Evolutionary conservation across 805 yeast species (phyloP).

Genomic region (Ogataea thermomethanolica): DNA sequence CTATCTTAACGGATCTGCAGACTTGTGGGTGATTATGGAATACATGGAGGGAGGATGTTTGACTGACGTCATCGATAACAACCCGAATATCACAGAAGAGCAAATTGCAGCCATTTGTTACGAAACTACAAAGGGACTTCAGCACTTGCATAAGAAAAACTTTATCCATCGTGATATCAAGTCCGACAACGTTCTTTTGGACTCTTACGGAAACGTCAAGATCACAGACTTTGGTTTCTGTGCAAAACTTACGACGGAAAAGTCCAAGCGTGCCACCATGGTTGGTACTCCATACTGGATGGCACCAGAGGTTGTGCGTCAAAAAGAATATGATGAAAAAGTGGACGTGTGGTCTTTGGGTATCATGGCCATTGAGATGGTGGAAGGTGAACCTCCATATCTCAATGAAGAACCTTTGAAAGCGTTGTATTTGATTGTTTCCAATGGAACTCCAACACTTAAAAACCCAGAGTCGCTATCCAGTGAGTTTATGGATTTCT

Average conservation of each 20-base stretch:
- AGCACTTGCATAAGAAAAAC: conserved; percentile 86
- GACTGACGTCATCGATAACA: conserved; percentile 92
- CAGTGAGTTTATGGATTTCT: conserved; percentile 74
- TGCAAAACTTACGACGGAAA: conserved; percentile 82
- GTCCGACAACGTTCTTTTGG: conserved; percentile 88
- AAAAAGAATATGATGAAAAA: conserved; percentile 94
- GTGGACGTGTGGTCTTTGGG: conserved; percentile 98
- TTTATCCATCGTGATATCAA: conserved; percentile 96
- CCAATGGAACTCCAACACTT: conserved; percentile 93
- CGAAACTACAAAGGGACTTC: conserved; percentile 88
- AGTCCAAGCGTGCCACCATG: conserved; percentile 92
- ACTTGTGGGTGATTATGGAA: conserved; percentile 99
- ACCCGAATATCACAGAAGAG: conserved; percentile 70
- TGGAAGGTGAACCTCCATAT: conserved; percentile 98
- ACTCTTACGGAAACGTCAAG: conserved; percentile 80
- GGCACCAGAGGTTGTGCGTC: conserved; percentile 98
- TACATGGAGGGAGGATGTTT: conserved; percentile 98
- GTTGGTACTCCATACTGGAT: conserved; percentile 99
- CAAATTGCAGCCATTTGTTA: conserved; percentile 90
- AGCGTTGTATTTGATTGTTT: conserved; percentile 90
- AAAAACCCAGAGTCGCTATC: conserved; percentile 78
- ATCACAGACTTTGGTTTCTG: conserved; percentile 95
- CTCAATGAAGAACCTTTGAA: conserved; percentile 92
- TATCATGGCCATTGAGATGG: conserved; percentile 97
- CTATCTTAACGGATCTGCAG: conserved; percentile 71